Percentiles rank a stretch among this genome's conserved stretches.
Evolutionary conservation across 345 rosid species (phyloP).

Genomic region (Euphorbia pulcherrima): DNA sequence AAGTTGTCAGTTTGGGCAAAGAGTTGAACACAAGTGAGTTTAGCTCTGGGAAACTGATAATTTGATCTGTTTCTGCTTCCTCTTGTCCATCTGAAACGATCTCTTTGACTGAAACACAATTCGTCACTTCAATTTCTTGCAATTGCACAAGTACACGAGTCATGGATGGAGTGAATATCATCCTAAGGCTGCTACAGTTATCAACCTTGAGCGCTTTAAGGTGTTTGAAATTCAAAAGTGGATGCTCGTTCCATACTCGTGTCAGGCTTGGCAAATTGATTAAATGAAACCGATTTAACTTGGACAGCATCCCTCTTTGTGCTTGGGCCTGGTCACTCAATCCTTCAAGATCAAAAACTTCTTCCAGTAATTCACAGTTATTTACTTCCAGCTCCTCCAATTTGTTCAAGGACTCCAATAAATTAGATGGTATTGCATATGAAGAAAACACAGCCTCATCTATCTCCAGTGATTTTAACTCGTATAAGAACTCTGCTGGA

Average conservation of each 20-base stretch:
- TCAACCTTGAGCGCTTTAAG: background rate
- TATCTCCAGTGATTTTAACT: background rate
- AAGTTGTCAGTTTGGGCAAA: background rate
- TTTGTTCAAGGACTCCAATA: background rate
- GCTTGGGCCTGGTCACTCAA: background rate
- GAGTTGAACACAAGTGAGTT: background rate
- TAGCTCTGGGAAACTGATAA: background rate
- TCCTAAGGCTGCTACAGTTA: background rate
- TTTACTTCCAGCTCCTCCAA: background rate
- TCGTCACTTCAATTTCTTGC: background rate
- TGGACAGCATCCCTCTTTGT: background rate
- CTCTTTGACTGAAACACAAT: background rate
- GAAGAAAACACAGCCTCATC: background rate
- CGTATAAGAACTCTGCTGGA: background rate
- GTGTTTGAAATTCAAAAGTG: background rate
- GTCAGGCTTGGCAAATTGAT: background rate
- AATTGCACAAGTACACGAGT: background rate
- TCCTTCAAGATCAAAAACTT: background rate
- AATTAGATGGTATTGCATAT: background rate
- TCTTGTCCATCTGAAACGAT: background rate
- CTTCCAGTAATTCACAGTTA: constrained; percentile 6
- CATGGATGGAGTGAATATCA: background rate
- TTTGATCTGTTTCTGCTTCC: background rate
- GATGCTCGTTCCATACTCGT: background rate
- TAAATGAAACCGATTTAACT: background rate